Conservation (phyloP, 192 early-diverging fungal species). For the Coemansia sp. region DNA sequence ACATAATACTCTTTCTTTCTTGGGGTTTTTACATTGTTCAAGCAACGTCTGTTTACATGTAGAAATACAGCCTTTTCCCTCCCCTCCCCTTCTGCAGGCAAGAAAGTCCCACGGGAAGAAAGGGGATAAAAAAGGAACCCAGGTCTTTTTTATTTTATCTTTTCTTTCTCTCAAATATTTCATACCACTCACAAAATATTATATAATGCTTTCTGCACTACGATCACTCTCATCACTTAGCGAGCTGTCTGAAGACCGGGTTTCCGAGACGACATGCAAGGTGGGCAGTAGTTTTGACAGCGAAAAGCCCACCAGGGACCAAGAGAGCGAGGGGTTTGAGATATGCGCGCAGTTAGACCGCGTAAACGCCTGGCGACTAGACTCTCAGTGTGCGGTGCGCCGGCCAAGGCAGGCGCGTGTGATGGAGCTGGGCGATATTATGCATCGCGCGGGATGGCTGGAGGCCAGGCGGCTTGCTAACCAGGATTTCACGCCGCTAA, state of each 20-base stretch:
- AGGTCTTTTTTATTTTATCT: not conserved
- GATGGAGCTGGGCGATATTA: constrained; percentile 36
- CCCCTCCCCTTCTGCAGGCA: not conserved
- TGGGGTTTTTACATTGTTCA: not conserved
- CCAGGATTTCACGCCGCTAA: constrained; percentile 35
- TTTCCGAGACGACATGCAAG: not conserved
- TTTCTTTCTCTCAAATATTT: not conserved
- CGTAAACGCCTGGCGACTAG: constrained; percentile 27
- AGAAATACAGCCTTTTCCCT: not conserved
- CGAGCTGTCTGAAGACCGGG: constrained; percentile 3
- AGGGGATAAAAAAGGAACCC: not conserved
- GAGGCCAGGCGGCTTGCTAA: constrained; percentile 28
- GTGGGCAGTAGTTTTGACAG: not conserved
- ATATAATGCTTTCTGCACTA: constrained; percentile 3
- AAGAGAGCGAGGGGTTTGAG: constrained; percentile 15
- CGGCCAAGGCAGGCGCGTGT: constrained; percentile 7
- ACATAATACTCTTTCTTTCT: not conserved
- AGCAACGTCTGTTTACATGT: not conserved
- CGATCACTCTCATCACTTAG: constrained; percentile 7
- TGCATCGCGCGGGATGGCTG: constrained; percentile 28
- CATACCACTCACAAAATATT: not conserved
- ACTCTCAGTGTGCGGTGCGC: constrained; percentile 28
- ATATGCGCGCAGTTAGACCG: constrained; percentile 35
- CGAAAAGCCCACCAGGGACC: not conserved
- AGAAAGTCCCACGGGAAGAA: constrained; percentile 1